Base-by-base conservation (phyloP, 148 eudicot species). In the Nepenthes gracilis region DNA sequence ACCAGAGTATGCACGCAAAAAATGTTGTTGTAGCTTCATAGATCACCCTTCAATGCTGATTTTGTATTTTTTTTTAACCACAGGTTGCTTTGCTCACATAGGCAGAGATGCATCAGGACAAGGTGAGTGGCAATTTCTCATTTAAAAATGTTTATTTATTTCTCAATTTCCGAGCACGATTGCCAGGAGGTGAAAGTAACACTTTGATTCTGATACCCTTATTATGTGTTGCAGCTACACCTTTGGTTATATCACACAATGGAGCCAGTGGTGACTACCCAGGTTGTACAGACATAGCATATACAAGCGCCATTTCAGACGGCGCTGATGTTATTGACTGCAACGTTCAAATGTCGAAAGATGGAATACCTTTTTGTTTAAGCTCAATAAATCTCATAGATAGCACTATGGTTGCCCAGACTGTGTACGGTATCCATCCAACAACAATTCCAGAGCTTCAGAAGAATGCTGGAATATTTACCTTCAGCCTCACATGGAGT, bases 221-320 rank as follows among this genome's bases (percentile, higher is more conserved):
- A 33, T 67, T 23, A 23, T 52, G 56, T 55, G 36, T 67, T 80
- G 56, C 85, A 93, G 99, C 55, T 58, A 74, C 37, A 4, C 76
- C 87, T 51, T 68, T 78, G 77, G 84, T 86, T 58, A 84, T 89
- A 68, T 75, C 97, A 53, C 67, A 79, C 32, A 63, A 73, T 62
- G 99, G 99, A 61, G 90, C 99, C 48, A 93, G 99, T 70, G 99
- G 96, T 6, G 81, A 84, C 76, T 88, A 67, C 71, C 98, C 98
- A 53, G 87, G 83, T 49, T 86, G 96, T 63, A 93, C 98, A 55
- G 85, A 93, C 68, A 33, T 75, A 70, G 82, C 98, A 58, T 88
- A 93, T 71, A 37, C 54, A 11, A 40, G 63, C 71, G 96, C 96
- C 45, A 83, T 86, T 58, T 72, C 78, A 37, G 96, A 88, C 61